These are phyloP conservation scores for Aspergillus sp. DNA, from an alignment of 2,329 filamentous ascomycete species.

Conservation along the genomic window DNA sequence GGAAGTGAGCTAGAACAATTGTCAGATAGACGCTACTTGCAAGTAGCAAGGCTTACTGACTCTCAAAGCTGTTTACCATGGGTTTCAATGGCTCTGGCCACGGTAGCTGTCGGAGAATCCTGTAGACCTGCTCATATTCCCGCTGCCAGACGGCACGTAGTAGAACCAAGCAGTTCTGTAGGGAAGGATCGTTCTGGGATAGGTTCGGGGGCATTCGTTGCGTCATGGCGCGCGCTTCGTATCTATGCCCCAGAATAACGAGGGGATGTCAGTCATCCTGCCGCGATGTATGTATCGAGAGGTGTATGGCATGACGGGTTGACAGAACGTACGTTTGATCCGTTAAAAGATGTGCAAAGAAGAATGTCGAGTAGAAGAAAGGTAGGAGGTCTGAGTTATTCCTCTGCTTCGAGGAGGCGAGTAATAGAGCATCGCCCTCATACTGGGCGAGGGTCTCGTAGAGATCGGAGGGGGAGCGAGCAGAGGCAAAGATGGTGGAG, in stretches of 20 bases:
- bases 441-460: slow-evolving; percentile 35
- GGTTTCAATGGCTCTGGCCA: slow-evolving; percentile 36
- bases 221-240: slow-evolving; percentile 42
- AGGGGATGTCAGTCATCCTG: slow-evolving; percentile 3
- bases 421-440: slow-evolving; percentile 35
- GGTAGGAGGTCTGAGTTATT: slow-evolving; percentile 32
- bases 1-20: slow-evolving; percentile 32
- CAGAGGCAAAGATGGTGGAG: slow-evolving; percentile 26
- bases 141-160: slow-evolving; percentile 41
- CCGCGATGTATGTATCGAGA: too few species aligned
- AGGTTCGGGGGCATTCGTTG: slow-evolving; percentile 35
- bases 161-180: slow-evolving; percentile 37
- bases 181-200: slow-evolving; percentile 26
- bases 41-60: slow-evolving; percentile 23
- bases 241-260: slow-evolving; percentile 18
- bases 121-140: slow-evolving; percentile 37
- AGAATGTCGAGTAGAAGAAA: slow-evolving; percentile 40
- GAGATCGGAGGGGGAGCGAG: slow-evolving; percentile 33
- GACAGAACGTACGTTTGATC: slow-evolving; percentile 37
- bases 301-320: background rate
- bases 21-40: background rate
- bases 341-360: slow-evolving; percentile 40
- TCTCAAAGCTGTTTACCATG: slow-evolving; percentile 35
- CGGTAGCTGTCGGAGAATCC: slow-evolving; percentile 30
- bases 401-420: slow-evolving; percentile 19